Percentiles rank a stretch among this genome's conserved stretches.
Evolutionary conservation across 495 filamentous ascomycete genomes (phyloP).

Genomic region (Aspergillus biplanus): DNA sequence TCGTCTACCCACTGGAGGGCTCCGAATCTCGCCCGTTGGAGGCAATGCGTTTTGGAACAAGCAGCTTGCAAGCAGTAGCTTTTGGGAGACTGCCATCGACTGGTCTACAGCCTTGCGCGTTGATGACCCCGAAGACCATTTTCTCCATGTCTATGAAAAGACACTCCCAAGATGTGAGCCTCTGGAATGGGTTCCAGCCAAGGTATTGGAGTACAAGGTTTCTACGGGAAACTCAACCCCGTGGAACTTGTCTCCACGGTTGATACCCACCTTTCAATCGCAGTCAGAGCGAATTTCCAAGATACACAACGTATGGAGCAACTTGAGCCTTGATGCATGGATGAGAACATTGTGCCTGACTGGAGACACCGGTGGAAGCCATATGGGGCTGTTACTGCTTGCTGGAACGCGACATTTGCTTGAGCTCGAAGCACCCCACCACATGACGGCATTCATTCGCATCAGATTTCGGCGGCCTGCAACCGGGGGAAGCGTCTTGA

Average conservation of each 20-base stretch:
- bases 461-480: not conserved
- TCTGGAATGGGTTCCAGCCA: not conserved
- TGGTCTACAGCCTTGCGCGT: not conserved
- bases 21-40: not conserved
- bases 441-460: not conserved
- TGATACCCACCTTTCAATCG: not conserved
- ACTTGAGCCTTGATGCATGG: not conserved
- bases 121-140: not conserved
- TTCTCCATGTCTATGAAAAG: not conserved
- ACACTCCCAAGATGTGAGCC: not conserved
- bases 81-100: not conserved
- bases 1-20: not conserved
- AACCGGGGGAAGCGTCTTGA: not conserved
- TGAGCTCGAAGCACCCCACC: not conserved
- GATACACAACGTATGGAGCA: not conserved
- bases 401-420: not conserved
- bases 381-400: not conserved
- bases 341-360: not conserved
- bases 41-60: not conserved
- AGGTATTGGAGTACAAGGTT: not conserved
- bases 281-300: not conserved
- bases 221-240: conserved; percentile 1
- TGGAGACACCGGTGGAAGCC: not conserved
- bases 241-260: not conserved
- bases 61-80: not conserved